phyloP scores from a whole-genome alignment of 1,139 yeast genomes.

The Nakaseomyces uthaithaninus region DNA sequence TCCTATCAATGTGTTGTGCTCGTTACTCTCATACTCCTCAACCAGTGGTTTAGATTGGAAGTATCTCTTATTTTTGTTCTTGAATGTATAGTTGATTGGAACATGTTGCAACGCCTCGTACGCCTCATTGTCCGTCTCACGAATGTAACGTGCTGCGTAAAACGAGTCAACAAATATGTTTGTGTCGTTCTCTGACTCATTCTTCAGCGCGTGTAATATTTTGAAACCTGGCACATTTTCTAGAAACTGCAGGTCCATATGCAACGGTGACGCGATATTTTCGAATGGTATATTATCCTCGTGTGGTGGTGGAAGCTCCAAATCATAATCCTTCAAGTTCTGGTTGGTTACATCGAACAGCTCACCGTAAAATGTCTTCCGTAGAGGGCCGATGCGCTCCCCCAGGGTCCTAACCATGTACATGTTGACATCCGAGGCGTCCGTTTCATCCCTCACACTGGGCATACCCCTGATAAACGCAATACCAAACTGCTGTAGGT shows the following conservation, averaged over 20 bases:
- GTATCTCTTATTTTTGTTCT: conserved; percentile 56
- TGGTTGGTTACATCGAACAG: conserved; percentile 61
- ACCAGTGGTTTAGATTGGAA: conserved; percentile 58
- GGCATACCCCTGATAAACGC: conserved; percentile 51
- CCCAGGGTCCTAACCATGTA: conserved; percentile 43
- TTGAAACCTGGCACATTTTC: conserved; percentile 84
- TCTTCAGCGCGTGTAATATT: conserved; percentile 56
- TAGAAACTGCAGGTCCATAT: conserved; percentile 72
- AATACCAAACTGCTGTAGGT: conserved; percentile 52
- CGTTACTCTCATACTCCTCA: conserved; percentile 44
- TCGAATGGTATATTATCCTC: conserved; percentile 65
- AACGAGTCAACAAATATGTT: conserved; percentile 70
- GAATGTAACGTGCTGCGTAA: conserved; percentile 52
- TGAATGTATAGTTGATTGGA: conserved; percentile 66
- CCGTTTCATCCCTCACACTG: conserved; percentile 25
- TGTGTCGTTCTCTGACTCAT: conserved; percentile 53
- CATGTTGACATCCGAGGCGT: conserved; percentile 11
- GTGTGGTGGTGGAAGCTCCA: conserved; percentile 34
- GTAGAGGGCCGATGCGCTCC: conserved; percentile 57
- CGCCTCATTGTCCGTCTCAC: conserved; percentile 51
- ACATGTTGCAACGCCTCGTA: conserved; percentile 53
- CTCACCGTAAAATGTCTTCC: conserved; percentile 66
- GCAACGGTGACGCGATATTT: conserved; percentile 57
- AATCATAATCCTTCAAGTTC: conserved; percentile 22
- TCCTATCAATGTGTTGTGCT: conserved; percentile 25